Base-by-base conservation (phyloP, 495 filamentous ascomycete species). In the Rhypophila decipiens region DNA sequence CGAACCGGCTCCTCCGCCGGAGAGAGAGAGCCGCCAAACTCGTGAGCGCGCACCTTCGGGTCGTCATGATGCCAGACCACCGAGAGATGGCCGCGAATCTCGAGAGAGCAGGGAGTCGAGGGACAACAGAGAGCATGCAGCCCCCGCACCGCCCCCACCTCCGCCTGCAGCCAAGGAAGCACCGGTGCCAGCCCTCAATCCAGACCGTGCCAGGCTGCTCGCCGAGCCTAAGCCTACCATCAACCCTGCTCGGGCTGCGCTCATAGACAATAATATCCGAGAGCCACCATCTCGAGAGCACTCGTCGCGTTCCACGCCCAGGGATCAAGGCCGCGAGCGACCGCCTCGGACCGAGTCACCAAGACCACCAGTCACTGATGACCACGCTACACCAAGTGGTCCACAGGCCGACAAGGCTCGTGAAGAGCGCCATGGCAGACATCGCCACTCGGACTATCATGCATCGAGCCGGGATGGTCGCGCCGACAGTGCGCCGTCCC, bases 211-310 rank as follows among this genome's bases (percentile, higher is more conserved):
- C 7, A 58, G 65, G 18, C 61, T 66, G 13, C 67, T 66, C 35
- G 67, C 49, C 27, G 63, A 68, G 17, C 57, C 49, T 15, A 68
- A 72, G 13, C 61, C 61, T 3, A 46, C 66, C 18, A 65, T 82
- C 34, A 79, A 82, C 53, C 77, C 81, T 2, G 78, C 74, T 8
- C 65, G 80, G 44, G 78, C 74, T 27, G 75, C 78, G n/a, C 51
- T 78, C 9, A 77, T 82, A n/a, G n/a, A n/a, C 9, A 57, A 56
- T 15, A 69, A 74, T 2, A 47, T 44, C 7, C 61, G 66, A 5
- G 58, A 67, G 1, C 49, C 61, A 19, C n/a, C 58, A 22, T 39
- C 64, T 31, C 27, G 27, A 7, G 27, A 31, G 13, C 27, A 7
- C 13, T 13, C 27, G 27, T 31, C 27, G 40, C 65, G 72, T 38